phyloP scores from a whole-genome alignment of 306 rosid species.

The Pyrus pyrifolia region DNA sequence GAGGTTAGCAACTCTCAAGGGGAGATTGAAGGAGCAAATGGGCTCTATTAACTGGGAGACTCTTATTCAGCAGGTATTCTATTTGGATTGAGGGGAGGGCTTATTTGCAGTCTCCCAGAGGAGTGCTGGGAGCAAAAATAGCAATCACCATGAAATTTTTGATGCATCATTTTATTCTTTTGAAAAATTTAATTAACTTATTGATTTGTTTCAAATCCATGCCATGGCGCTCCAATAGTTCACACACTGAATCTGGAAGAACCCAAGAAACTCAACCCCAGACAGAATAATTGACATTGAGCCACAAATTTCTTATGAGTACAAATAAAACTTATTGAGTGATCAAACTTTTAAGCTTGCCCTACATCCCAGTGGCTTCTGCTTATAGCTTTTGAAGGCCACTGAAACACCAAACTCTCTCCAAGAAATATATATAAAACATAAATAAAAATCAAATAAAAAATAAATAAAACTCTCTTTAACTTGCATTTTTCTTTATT shows the following conservation, averaged over 20 bases:
- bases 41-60: constrained; percentile 63
- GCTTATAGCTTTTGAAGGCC: neutral
- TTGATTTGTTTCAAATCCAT: neutral
- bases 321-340: no score
- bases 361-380: neutral
- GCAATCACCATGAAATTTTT: neutral
- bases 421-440: no score
- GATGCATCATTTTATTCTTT: neutral
- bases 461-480: neutral
- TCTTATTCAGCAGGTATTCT: constrained; percentile 63
- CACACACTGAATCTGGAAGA: neutral
- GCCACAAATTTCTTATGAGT: neutral
- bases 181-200: neutral
- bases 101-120: neutral
- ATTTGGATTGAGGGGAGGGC: neutral
- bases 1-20: constrained; percentile 59
- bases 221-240: neutral
- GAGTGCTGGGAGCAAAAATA: neutral
- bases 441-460: no score
- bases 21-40: constrained; percentile 45
- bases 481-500: neutral
- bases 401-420: neutral
- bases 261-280: neutral
- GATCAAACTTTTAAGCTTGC: no score
- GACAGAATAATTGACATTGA: neutral